These are phyloP conservation scores for Cladobotryum protrusum DNA, from an alignment of 2,329 filamentous ascomycete species.

Conservation along the genomic window DNA sequence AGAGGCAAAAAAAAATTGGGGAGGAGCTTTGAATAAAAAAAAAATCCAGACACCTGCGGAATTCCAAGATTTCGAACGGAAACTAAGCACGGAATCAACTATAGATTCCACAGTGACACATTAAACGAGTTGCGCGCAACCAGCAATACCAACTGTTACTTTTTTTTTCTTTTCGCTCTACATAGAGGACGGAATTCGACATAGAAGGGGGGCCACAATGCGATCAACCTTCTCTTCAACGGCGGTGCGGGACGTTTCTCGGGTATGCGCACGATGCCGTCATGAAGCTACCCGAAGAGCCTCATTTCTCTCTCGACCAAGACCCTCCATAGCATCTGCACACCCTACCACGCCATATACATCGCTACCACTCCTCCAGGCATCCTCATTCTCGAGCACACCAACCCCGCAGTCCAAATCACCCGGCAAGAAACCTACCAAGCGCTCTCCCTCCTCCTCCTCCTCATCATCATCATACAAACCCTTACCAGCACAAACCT, in stretches of 20 bases:
- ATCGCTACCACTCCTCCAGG: not conserved
- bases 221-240: slow-evolving; percentile 19
- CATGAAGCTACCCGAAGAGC: slow-evolving; percentile 21
- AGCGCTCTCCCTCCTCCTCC: slow-evolving; percentile 1
- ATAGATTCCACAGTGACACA: too few species aligned
- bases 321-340: not conserved
- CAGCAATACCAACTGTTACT: too few species aligned
- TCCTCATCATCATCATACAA: not conserved
- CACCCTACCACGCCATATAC: not conserved
- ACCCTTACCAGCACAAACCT: slow-evolving; percentile 35
- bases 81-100: too few species aligned
- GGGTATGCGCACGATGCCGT: slow-evolving; percentile 30
- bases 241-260: slow-evolving; percentile 23
- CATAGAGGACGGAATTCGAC: too few species aligned
- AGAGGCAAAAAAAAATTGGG: too few species aligned
- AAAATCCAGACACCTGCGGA: too few species aligned
- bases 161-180: too few species aligned
- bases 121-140: too few species aligned
- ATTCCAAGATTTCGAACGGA: too few species aligned
- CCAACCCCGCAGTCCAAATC: slow-evolving; percentile 12
- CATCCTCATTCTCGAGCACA: slow-evolving; percentile 26
- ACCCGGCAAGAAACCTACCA: not conserved
- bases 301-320: slow-evolving; percentile 7
- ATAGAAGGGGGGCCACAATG: slow-evolving; percentile 13
- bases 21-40: too few species aligned